phyloP scores from a whole-genome alignment of 2,329 filamentous ascomycete genomes.

The Aspergillus sp. region DNA sequence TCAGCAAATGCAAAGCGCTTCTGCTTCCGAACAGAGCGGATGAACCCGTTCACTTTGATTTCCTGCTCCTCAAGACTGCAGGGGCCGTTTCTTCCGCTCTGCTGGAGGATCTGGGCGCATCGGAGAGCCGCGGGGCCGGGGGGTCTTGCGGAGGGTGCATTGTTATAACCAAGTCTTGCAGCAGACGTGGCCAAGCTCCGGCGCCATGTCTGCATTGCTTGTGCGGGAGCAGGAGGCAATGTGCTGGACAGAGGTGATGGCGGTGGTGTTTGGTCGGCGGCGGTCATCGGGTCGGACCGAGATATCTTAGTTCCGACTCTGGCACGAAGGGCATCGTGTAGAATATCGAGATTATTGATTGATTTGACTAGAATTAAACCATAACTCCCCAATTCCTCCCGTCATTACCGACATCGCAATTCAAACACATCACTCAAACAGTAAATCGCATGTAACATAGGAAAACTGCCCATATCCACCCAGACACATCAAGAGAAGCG shows the following conservation, averaged over 20 bases:
- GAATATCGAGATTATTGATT: too few species aligned
- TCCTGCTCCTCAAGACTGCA: constrained; percentile 28
- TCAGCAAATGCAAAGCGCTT: constrained; percentile 76
- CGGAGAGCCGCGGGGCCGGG: constrained; percentile 18
- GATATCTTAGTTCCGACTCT: background rate
- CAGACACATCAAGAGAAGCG: background rate
- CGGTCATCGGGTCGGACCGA: background rate
- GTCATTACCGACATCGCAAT: too few species aligned
- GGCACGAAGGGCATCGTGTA: too few species aligned
- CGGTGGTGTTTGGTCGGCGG: constrained; percentile 4
- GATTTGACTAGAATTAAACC: too few species aligned
- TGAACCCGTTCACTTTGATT: constrained; percentile 63
- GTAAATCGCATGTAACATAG: too few species aligned
- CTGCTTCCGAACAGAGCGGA: constrained; percentile 77
- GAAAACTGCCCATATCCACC: too few species aligned
- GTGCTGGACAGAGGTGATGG: constrained; percentile 5
- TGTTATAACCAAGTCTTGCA: constrained; percentile 20
- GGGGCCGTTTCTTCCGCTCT: constrained; percentile 16
- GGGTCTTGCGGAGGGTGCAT: constrained; percentile 6
- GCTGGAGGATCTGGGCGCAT: constrained; percentile 31
- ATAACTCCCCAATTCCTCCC: too few species aligned
- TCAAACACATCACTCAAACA: too few species aligned
- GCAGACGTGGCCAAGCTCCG: constrained; percentile 29
- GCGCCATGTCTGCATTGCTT: constrained; percentile 33
- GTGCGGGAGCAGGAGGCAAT: background rate